Percentiles rank a stretch among this genome's conserved stretches.
These are phyloP conservation scores for Eucalyptus sp. DNA, from an alignment of 345 rosid species.

Conservation along the genomic window DNA sequence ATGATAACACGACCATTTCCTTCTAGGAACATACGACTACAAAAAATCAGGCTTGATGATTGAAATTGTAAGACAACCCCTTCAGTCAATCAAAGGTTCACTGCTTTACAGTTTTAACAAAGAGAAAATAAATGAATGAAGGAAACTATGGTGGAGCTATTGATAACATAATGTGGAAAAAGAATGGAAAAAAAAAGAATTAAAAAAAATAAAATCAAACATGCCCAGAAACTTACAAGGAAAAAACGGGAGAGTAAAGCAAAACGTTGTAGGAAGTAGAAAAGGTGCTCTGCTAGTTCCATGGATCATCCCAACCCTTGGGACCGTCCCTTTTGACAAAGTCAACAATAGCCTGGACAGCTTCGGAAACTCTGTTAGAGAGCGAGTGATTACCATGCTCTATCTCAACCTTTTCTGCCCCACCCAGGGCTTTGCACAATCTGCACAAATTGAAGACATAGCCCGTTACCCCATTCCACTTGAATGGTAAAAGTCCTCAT, in stretches of 20 bases:
- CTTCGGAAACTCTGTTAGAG: conserved; percentile 76
- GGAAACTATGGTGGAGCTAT: not conserved
- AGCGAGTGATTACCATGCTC: conserved; percentile 92
- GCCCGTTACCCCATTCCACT: not conserved
- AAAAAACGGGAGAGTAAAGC: not conserved
- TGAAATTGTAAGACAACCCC: not conserved
- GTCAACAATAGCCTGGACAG: conserved; percentile 56
- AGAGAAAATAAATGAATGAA: not conserved
- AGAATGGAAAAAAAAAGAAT: not conserved
- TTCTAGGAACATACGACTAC: not conserved
- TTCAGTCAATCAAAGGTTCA: not conserved
- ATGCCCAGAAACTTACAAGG: not conserved
- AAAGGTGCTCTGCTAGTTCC: conserved; percentile 27
- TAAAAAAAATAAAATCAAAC: not conserved
- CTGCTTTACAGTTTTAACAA: not conserved
- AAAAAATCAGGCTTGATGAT: not conserved
- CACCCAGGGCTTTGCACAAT: conserved; percentile 86
- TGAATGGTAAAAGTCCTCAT: not conserved
- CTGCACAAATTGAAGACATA: conserved; percentile 15
- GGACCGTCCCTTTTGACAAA: conserved; percentile 83
- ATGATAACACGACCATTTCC: not conserved
- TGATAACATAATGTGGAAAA: not conserved
- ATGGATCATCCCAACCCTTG: conserved; percentile 97
- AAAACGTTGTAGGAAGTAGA: not conserved
- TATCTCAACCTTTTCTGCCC: conserved; percentile 86